phyloP scores from a whole-genome alignment of 2,329 filamentous ascomycete species.

The Colletotrichum sp. region DNA sequence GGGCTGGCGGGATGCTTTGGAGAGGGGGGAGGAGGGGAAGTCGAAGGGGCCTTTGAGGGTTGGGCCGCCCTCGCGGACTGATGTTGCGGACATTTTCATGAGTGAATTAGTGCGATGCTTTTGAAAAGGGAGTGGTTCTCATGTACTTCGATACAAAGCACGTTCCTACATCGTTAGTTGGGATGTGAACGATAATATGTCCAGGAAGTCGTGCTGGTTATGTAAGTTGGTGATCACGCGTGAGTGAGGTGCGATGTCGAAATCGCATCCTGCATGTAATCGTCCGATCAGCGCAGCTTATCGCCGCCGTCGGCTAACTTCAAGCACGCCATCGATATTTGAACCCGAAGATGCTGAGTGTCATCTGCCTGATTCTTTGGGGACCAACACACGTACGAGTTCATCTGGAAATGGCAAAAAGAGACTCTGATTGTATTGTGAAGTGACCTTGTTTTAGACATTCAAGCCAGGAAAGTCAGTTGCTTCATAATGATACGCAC shows the following conservation, averaged over 20 bases:
- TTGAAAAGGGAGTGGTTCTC: neutral
- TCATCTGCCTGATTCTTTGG: too few species aligned
- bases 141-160: neutral
- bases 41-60: neutral
- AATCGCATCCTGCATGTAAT: neutral
- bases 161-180: too few species aligned
- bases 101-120: accelerated
- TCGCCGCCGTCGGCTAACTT: neutral
- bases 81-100: neutral
- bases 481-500: too few species aligned
- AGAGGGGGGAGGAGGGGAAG: neutral
- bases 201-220: neutral
- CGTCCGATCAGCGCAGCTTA: neutral
- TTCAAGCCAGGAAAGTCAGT: neutral
- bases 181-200: neutral
- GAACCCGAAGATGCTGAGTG: neutral
- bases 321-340: neutral
- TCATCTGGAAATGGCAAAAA: neutral
- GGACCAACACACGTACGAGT: accelerated
- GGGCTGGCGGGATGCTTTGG: neutral
- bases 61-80: neutral
- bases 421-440: neutral
- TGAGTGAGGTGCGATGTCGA: slow-evolving; percentile 1
- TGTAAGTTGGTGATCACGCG: neutral
- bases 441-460: neutral